Conservation (phyloP, 208 protist genomes). For the Kentomonas sorsogonicus region DNA sequence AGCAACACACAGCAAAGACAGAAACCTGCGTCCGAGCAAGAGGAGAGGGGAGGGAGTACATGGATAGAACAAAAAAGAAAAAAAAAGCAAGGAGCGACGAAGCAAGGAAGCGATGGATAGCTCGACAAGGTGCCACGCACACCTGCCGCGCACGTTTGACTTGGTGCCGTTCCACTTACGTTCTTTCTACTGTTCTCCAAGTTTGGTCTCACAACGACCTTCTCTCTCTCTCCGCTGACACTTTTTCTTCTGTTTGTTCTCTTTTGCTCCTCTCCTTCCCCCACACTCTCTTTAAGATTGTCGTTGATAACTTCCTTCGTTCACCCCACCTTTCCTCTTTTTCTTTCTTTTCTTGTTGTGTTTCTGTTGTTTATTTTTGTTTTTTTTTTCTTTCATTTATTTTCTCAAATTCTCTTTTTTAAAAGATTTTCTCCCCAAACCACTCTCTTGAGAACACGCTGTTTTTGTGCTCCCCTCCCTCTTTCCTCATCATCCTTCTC, state of each 20-base stretch:
- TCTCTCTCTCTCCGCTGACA: not conserved
- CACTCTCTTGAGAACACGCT: no score
- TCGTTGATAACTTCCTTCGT: slow-evolving; percentile 5
- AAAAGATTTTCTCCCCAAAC: no score
- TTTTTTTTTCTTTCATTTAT: slow-evolving; percentile 9
- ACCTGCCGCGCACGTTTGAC: no score
- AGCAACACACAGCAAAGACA: slow-evolving; percentile 1
- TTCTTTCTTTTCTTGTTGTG: not conserved
- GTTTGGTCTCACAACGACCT: not conserved
- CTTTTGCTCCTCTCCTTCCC: no score
- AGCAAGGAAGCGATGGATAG: not conserved
- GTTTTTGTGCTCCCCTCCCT: no score
- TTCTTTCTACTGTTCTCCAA: not conserved
- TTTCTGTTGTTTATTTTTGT: not conserved
- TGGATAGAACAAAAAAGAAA: slow-evolving; percentile 3
- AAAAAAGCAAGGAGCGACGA: not conserved
- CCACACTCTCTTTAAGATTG: no score
- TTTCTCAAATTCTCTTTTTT: not conserved
- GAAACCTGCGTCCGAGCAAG: slow-evolving; percentile 4
- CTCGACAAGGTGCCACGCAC: no score
- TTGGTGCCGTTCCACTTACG: not conserved
- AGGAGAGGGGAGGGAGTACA: not conserved
- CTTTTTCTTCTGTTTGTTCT: slow-evolving; percentile 9
- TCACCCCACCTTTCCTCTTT: slow-evolving; percentile 2
- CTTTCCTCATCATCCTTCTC: no score